phyloP scores from a whole-genome alignment of 1,284 basidiomycete species.

The Rhodofomes roseus region DNA sequence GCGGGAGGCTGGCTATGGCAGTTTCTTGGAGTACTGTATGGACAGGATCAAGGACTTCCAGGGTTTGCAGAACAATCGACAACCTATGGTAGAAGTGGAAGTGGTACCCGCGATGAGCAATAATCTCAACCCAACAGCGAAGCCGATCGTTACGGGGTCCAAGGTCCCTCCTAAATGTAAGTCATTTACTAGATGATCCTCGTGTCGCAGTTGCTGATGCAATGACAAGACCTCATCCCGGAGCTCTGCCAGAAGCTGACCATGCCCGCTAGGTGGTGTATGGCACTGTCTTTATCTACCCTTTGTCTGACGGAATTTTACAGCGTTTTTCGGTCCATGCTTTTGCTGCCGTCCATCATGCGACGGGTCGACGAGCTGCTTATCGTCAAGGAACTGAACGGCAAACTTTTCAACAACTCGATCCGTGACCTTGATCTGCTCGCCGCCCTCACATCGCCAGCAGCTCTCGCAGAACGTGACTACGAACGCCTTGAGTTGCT shows the following conservation, averaged over 20 bases:
- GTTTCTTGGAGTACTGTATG: slow-evolving; percentile 62
- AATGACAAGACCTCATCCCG: slow-evolving; percentile 64
- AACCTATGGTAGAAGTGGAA: slow-evolving; percentile 69
- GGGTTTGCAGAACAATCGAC: slow-evolving; percentile 55
- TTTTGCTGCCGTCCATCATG: slow-evolving; percentile 69
- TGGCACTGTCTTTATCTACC: background rate
- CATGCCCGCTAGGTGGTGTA: slow-evolving; percentile 63
- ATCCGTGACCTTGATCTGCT: slow-evolving; percentile 59
- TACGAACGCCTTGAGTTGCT: slow-evolving; percentile 81
- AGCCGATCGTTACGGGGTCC: slow-evolving; percentile 33
- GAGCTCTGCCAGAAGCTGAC: slow-evolving; percentile 71
- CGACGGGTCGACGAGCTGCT: slow-evolving; percentile 67
- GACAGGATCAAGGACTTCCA: slow-evolving; percentile 55
- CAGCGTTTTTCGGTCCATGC: slow-evolving; percentile 62
- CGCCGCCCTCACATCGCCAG: slow-evolving; percentile 63
- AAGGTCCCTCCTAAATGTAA: slow-evolving; percentile 53
- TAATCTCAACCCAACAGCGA: slow-evolving; percentile 46
- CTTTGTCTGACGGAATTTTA: slow-evolving; percentile 7
- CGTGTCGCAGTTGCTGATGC: background rate
- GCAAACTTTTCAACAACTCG: slow-evolving; percentile 56
- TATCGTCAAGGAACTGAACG: slow-evolving; percentile 73
- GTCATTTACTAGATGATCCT: slow-evolving; percentile 7
- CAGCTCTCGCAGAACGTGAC: slow-evolving; percentile 61
- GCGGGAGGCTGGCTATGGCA: slow-evolving; percentile 56
- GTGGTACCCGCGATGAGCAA: slow-evolving; percentile 48